Evolutionary conservation across 2,329 filamentous ascomycete genomes (phyloP), one percentile per base, ranked within the genome.

Genomic region (Paraconiothyrium brasiliense): DNA sequence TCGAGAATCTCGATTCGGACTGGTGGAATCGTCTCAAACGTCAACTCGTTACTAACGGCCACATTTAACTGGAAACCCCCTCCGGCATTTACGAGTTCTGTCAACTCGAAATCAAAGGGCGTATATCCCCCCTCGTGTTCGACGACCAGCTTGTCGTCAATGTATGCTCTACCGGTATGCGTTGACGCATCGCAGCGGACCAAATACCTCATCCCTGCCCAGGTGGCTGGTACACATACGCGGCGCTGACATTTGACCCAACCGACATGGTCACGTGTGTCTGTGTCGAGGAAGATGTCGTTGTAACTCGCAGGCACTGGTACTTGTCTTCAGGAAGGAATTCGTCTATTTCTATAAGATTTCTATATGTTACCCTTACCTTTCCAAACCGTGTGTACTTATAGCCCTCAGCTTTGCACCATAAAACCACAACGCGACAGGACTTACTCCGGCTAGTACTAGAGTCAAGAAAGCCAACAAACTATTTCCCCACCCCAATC

Each of bases 291-390:
- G 16, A 64, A 64, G 32, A 64, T 50, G 30, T 64, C 62, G 47
- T 64, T 64, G 46, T 64, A 64, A 41, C 54, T 60, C n/a, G 61
- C 58, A 20, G 61, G 61, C 16, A 63, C 61, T 4, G 58, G 61
- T 8, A 34, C 34, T 44, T 63, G 57, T n/a, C 14, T 27, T 11
- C 54, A 58, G 37, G 34, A 13, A 27, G 52, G 44, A n/a, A 63
- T 20, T 20, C 20, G 20, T 20, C 20, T 20, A 20, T 20, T 20
- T 20, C 20, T 20, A 20, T 20, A 20, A 20, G 20, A 20, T 20
- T 20, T 20, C 20, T 20, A 20, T 20, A 20, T 20, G 20, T 20
- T 20, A 20, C 20, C 20, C 20, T 20, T 20, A 20, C 20, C 20
- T 20, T 1, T 20, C 20, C 20, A 20, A 20, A 20, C 20, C 20